Evolutionary conservation across 768 basidiomycete genomes (phyloP), one percentile per base, ranked within the genome.

Genomic region (Amylocystis lapponica): DNA sequence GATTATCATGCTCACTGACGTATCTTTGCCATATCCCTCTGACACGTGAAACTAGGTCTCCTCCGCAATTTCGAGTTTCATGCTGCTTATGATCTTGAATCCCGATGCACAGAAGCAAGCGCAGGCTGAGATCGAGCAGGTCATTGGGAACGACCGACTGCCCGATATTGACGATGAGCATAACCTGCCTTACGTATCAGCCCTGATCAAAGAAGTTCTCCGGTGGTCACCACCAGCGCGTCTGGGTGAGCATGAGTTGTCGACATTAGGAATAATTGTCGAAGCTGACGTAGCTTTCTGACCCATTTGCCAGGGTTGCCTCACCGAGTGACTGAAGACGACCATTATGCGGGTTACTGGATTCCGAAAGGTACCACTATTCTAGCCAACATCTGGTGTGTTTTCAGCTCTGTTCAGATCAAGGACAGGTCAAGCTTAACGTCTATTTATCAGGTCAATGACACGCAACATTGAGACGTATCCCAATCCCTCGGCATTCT

Each of bases 201-300:
- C 61, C 4, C 44, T 63, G 20, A 55, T 61, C 42, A 60, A 57
- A 40, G 59, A 67, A 42, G 27, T 38, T 1, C 26, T 59, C 14
- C 59, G 65, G 1, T 68, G 66, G 67, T 55, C 54, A 27, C 57
- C 56, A 5, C 52, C 57, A 0, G 42, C 49, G 17, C 67, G 67
- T 0, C 32, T 66, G 12, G 51, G 64, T 60, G 43, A 6, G 39
- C 22, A 8, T 8, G 14, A 13, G 31, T 6, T 14, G 5, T 33
- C 31, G 14, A 33, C 13, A 5, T 13, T n/a, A 13, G 5, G 6
- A 5, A 5, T 30, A n/a, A 30, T 30, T 30, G 10, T 30, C 9
- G 29, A n/a, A 30, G 10, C 10, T n/a, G 29, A n/a, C n/a, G 10
- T 30, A 30, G 29, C n/a, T 30, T 30, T n/a, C 10, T 9, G n/a